Base-by-base conservation (phyloP, 2,329 filamentous ascomycete genomes). In the Botrytis elliptica region DNA sequence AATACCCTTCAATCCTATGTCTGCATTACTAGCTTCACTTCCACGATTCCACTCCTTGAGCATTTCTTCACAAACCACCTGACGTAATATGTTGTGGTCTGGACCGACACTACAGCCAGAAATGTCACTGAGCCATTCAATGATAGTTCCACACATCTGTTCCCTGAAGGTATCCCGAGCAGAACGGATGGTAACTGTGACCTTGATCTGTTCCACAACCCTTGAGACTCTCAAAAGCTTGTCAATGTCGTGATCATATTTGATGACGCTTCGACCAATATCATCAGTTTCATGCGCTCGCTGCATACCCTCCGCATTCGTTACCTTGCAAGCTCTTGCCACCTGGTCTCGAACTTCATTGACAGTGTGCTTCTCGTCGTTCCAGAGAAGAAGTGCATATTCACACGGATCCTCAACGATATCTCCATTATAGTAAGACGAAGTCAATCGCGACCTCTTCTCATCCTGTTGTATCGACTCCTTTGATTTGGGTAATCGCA, bases 311-410 rank as follows among this genome's bases (percentile, higher is more conserved):
- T 93, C 92, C 8, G 85, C 86, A 75, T 87, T 85, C 10, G 90
- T 88, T 77, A 93, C 91, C 75, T 88, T 89, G 84, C 96, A 99
- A 68, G 96, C 96, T 76, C 95, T 89, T 4, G 93, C 92, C 36
- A 99, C 93, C 81, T 98, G 95, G 73, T 97, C 90, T 77, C 91
- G 88, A 9, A 99, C 95, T 81, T 99, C 96, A 65, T 91, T 89
- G 62, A 98, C 91, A 0, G 96, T 99, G 81, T 99, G 96, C 83
- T 99, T 99, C 84, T 99, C 96, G 77, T 99, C 96, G 79, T 99
- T 99, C 96, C 96, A 99, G 8, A 99, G 85, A 25, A 98, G 85
- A 63, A 99, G 85, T 8, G 93, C 92, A 82, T 92, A 99, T 78
- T 97, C 93, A 20, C 89, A 89, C 38, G 91, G 87, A 4, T 89